phyloP scores from a whole-genome alignment of 2,329 filamentous ascomycete species.

The Colletotrichum sp. region DNA sequence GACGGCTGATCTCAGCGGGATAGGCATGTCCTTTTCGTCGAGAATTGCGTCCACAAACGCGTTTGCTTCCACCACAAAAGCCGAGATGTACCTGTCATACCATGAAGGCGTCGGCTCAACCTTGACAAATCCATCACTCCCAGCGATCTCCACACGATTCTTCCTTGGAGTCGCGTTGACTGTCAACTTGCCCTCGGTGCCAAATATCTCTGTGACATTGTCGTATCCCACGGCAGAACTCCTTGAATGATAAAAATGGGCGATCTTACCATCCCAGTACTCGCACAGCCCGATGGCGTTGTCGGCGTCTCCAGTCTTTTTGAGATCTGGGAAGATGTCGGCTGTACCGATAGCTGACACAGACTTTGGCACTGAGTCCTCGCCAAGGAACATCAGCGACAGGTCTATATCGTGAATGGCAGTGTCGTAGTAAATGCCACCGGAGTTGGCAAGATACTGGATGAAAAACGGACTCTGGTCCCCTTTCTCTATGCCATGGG shows the following conservation, averaged over 20 bases:
- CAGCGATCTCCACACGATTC: constrained; percentile 28
- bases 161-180: constrained; percentile 34
- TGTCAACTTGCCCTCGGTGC: constrained; percentile 40
- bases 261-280: constrained; percentile 47
- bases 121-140: constrained; percentile 25
- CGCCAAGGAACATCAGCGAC: not conserved
- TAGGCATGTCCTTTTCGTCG: constrained; percentile 19
- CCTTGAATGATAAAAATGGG: constrained; percentile 47
- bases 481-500: constrained; percentile 70
- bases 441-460: constrained; percentile 66
- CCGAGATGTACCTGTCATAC: constrained; percentile 29
- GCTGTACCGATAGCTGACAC: not conserved
- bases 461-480: constrained; percentile 72
- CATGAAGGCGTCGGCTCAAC: constrained; percentile 27
- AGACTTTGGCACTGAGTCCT: not conserved
- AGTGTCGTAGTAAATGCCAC: constrained; percentile 75
- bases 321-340: not conserved
- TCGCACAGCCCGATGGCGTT: constrained; percentile 49
- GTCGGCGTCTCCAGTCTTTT: constrained; percentile 37
- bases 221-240: constrained; percentile 48
- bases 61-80: constrained; percentile 30
- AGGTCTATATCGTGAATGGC: constrained; percentile 68
- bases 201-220: constrained; percentile 45
- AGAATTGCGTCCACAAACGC: constrained; percentile 26
- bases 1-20: constrained; percentile 18